Evolutionary conservation across 106 monocot species (phyloP).

Genomic region (Dioscorea zingiberensis): DNA sequence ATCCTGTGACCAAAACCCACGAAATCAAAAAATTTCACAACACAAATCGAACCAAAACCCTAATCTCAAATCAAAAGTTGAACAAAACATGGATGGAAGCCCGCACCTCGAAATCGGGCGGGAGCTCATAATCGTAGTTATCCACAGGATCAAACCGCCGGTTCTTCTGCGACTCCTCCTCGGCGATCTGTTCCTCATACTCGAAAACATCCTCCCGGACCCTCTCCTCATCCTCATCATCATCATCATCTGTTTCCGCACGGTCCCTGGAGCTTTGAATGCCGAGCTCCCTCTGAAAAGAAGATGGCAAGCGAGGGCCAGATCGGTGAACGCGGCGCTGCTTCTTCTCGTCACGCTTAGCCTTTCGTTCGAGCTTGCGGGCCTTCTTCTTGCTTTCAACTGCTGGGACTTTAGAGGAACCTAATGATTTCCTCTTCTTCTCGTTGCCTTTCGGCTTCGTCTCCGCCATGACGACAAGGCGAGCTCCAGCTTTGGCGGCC

Average conservation of each 20-base stretch:
- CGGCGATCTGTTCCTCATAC: conserved; percentile 62
- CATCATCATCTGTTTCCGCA: conserved; percentile 7
- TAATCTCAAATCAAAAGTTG: background rate
- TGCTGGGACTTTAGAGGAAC: conserved; percentile 5
- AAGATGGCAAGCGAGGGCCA: conserved; percentile 66
- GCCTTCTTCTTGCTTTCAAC: conserved; percentile 8
- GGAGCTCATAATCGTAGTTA: conserved; percentile 88
- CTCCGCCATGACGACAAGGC: conserved; percentile 16
- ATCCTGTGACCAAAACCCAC: conserved; percentile 34
- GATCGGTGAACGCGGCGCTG: background rate
- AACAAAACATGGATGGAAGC: background rate
- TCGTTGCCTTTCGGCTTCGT: conserved; percentile 9
- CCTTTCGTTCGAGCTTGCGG: conserved; percentile 3
- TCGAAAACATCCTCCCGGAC: conserved; percentile 50
- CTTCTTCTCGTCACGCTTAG: conserved; percentile 6
- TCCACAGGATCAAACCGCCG: conserved; percentile 83
- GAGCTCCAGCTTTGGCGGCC: too few relatives aligned
- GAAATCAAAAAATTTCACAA: conserved; percentile 1
- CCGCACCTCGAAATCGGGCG: conserved; percentile 65
- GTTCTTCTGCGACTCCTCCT: conserved; percentile 81
- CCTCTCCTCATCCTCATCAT: background rate
- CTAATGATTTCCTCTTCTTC: background rate
- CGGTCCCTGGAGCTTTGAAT: conserved; percentile 8
- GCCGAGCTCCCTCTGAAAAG: conserved; percentile 46
- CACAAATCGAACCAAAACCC: background rate